Percentiles rank a stretch among this genome's conserved stretches.
Evolutionary conservation across 176 grass and related monocot species (phyloP).

Genomic region (Phragmites australis): DNA sequence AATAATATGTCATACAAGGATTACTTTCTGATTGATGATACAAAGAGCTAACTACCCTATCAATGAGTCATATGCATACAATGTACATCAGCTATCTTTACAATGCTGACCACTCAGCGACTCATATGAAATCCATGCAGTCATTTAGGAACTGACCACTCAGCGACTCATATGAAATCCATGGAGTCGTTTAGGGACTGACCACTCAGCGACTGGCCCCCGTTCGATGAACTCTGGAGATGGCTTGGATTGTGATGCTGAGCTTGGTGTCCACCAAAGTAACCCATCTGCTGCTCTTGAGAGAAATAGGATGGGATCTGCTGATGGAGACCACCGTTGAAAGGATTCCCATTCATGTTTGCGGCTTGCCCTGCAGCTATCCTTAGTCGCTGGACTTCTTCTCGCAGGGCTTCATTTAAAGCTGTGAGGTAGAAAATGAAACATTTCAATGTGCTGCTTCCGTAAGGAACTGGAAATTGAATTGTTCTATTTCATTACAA

Average conservation of each 20-base stretch:
- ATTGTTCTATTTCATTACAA: not conserved
- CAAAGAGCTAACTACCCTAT: conserved; percentile 52
- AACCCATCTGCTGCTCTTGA: conserved; percentile 59
- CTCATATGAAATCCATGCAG: conserved; percentile 95
- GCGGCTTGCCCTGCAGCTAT: conserved; percentile 75
- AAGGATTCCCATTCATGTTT: conserved; percentile 69
- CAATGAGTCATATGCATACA: conserved; percentile 49
- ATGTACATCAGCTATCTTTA: conserved; percentile 65
- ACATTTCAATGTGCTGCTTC: conserved; percentile 6
- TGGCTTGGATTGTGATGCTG: conserved; percentile 57
- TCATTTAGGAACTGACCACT: conserved; percentile 44
- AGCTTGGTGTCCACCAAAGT: conserved; percentile 52
- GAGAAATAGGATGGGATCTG: conserved; percentile 57
- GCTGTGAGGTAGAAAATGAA: conserved; percentile 44
- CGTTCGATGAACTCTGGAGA: conserved; percentile 55
- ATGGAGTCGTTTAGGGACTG: conserved; percentile 71
- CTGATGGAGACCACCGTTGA: conserved; percentile 64
- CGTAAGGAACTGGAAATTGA: conserved; percentile 11
- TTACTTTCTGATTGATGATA: conserved; percentile 50
- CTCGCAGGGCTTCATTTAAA: conserved; percentile 71
- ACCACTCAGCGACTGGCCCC: conserved; percentile 57
- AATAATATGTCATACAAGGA: conserved; percentile 43
- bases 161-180: conserved; percentile 98
- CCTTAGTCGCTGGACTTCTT: conserved; percentile 88
- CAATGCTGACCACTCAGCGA: conserved; percentile 48